Conservation (phyloP, 768 basidiomycete genomes). For the Psilocybe cyanescens region DNA sequence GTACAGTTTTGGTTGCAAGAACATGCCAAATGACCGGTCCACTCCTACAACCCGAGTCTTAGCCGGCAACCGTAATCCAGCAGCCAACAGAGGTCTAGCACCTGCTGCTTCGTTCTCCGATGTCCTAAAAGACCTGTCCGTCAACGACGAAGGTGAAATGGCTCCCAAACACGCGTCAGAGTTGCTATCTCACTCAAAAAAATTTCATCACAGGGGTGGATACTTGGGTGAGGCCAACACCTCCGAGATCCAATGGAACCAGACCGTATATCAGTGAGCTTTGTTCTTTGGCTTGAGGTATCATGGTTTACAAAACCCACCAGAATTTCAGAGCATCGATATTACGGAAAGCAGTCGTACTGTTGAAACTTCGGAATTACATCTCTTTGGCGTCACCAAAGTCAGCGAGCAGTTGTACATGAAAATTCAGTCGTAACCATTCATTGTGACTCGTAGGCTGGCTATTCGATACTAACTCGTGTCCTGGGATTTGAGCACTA, state of each 20-base stretch:
- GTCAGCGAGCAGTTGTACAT: conserved; percentile 12
- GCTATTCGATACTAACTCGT: conserved; percentile 85
- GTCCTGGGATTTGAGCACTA: conserved; percentile 85
- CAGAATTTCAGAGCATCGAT: conserved; percentile 34
- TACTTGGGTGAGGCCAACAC: not conserved
- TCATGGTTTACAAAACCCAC: not conserved
- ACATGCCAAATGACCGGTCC: not conserved
- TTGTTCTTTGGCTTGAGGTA: not conserved
- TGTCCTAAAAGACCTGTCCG: conserved; percentile 16
- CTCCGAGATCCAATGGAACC: conserved; percentile 3
- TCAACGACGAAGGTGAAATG: conserved; percentile 7
- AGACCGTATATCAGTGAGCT: conserved; percentile 22
- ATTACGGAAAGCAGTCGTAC: conserved; percentile 19
- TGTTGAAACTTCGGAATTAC: conserved; percentile 20
- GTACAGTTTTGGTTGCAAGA: too few relatives aligned
- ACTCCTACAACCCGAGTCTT: not conserved
- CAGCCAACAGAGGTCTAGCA: not conserved
- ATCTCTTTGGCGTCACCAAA: conserved; percentile 31
- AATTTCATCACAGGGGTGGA: not conserved
- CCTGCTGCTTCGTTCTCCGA: conserved; percentile 23
- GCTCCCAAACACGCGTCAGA: not conserved
- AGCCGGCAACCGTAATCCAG: not conserved
- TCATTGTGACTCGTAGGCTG: conserved; percentile 46
- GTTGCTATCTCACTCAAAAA: not conserved
- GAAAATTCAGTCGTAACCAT: not conserved